phyloP scores from a whole-genome alignment of 1,139 yeast genomes.

The Neolecta irregularis region DNA sequence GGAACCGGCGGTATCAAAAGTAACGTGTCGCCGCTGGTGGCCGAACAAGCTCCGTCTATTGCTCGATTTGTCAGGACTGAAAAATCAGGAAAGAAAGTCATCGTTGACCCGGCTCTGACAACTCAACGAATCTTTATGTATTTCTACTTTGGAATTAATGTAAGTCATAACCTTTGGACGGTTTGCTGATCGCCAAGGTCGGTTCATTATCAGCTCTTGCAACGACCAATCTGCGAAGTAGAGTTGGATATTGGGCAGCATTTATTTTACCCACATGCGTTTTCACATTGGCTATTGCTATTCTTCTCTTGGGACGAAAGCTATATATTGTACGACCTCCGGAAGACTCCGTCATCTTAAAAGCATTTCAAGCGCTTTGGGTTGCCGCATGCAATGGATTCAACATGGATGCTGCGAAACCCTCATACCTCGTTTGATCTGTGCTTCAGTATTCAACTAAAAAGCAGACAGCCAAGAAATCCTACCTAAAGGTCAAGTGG shows the following conservation, averaged over 20 bases:
- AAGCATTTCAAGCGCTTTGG: conserved; percentile 32
- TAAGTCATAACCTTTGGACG: too few relatives aligned
- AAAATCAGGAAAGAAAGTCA: conserved; percentile 49
- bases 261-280: conserved; percentile 50
- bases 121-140: conserved; percentile 60
- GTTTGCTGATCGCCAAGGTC: too few relatives aligned
- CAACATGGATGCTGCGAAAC: conserved; percentile 27
- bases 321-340: conserved; percentile 47
- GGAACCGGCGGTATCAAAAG: conserved; percentile 78
- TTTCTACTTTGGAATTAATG: conserved; percentile 66
- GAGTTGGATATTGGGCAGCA: conserved; percentile 66
- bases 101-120: conserved; percentile 56
- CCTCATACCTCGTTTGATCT: not conserved
- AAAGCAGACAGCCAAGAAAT: too few relatives aligned
- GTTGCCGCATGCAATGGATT: conserved; percentile 37
- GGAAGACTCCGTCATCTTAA: conserved; percentile 44
- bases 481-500: conserved; percentile 27
- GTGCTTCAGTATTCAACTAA: too few relatives aligned
- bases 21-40: conserved; percentile 62
- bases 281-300: conserved; percentile 43
- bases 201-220: conserved; percentile 70
- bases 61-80: conserved; percentile 44
- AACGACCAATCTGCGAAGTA: conserved; percentile 46
- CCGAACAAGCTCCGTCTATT: conserved; percentile 51
- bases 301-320: conserved; percentile 42